Conservation (phyloP, 495 filamentous ascomycete species). For the Barbatosphaeria neglecta region DNA sequence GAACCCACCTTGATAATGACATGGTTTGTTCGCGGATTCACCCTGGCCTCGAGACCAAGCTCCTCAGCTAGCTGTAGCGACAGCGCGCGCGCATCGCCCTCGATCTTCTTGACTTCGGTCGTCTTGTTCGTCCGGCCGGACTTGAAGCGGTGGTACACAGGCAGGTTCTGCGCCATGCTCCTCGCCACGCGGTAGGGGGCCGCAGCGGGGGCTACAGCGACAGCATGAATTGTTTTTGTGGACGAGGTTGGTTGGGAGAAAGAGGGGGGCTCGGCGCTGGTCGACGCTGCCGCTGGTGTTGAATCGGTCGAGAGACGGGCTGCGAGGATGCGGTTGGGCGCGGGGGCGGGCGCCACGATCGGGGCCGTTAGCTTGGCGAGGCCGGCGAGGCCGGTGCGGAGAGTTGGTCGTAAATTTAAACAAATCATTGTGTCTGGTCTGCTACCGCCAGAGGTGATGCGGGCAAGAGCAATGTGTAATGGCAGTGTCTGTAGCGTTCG, state of each 20-base stretch:
- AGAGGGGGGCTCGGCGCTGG: background rate
- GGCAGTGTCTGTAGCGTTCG: no score
- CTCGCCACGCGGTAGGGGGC: constrained; percentile 59
- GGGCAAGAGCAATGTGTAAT: no score
- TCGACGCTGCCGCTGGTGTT: background rate
- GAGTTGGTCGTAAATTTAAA: no score
- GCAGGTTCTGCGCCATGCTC: constrained; percentile 56
- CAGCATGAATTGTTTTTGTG: no score
- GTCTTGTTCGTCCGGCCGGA: constrained; percentile 64
- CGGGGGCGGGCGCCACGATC: background rate
- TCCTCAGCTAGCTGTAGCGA: constrained; percentile 29
- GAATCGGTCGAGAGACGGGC: background rate
- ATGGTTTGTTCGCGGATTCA: constrained; percentile 52
- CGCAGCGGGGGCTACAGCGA: no score
- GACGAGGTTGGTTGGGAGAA: background rate
- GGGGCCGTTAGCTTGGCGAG: background rate
- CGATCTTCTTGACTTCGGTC: constrained; percentile 66
- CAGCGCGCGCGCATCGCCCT: constrained; percentile 54
- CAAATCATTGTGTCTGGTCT: no score
- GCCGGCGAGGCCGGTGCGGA: background rate
- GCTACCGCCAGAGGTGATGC: no score
- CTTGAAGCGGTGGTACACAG: constrained; percentile 69
- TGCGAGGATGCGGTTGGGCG: background rate
- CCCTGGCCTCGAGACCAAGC: constrained; percentile 31
- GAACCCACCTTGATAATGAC: constrained; percentile 48